Base-by-base conservation (phyloP, 352 stramenopile genomes). In the Phytophthora boehmeriae region DNA sequence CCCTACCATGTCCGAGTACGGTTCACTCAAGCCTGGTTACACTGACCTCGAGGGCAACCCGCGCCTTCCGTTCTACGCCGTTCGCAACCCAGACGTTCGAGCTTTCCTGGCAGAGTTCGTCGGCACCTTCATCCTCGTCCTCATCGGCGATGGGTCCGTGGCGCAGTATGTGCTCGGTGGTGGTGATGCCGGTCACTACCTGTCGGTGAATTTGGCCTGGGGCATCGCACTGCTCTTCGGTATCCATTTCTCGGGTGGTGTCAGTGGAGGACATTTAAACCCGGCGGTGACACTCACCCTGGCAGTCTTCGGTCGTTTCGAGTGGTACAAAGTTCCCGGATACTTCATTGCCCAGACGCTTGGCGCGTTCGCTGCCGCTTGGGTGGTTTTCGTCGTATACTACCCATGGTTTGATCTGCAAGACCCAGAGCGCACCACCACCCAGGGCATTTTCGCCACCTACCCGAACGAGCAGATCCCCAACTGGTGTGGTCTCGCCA, bases 51-150 rank as follows among this genome's bases (percentile, higher is more conserved):
- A 79, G 54, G 53, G 59, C 41, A 71, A 66, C 45, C 38, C 45
- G 4, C 65, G 61, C 28, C 54, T 73, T 19, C 61, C 70, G 0
- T 71, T 73, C 42, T 78, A 67, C 61, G 45, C 57, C 17, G 59
- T 79, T 20, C 53, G 56, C 8, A 76, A 75, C 44, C 66, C 56
- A 16, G 54, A 86, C 42, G 22, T 85, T 11, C 79, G 79, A 27
- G 74, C 80, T 22, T 89, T 79, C 59, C 53, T 89, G 4, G 79
- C 77, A 6, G 81, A 89, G 54, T 88, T 87, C 56, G 64, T 91
- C 17, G 77, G 75, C 22, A 87, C 77, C 6, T 87, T 91, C 44
- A 76, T 88, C 44, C 61, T 91, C 17, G 70, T 90, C 43, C 63
- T 72, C 20, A 88, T 90, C 55, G 81, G 78, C 14, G 69, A 83